Base-by-base conservation (phyloP, 2,329 filamentous ascomycete genomes). In the Tothia fuscella region DNA sequence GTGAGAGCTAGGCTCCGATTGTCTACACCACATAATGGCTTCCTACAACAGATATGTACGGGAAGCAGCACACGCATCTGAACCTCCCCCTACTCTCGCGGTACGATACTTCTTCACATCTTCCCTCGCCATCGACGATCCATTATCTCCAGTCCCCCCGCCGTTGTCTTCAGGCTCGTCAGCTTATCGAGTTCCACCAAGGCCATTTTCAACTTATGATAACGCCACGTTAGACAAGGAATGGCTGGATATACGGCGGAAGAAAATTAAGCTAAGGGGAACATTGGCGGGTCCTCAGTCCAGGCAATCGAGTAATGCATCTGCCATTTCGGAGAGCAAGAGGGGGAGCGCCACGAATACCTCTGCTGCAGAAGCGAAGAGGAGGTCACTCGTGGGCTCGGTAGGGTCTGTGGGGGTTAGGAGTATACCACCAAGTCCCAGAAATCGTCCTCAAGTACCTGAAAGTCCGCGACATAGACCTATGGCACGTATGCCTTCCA, bases 71-170 rank as follows among this genome's bases (percentile, higher is more conserved):
- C n/a, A n/a, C n/a, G n/a, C n/a, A n/a, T n/a, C n/a, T n/a, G 58
- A 62, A 41, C 49, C 55, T 2, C 56, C 60, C 22, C 50, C 59
- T 16, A 40, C 54, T 3, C 56, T 62, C 22, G 43, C 52, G 36
- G 54, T 57, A 25, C 61, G 60, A 37, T 94, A 86, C 64, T 94
- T 94, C 62, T 94, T 93, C 60, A 74, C 78, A 12, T 91, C 86
- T 9, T 67, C 78, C 10, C 72, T 89, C 38, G 80, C 86, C 22
- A 87, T 94, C 55, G 87, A 94, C 54, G 87, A 94, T 54, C 85
- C 85, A 19, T 70, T 93, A n/a, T 85, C 82, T 7, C 74, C 80
- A 59, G 70, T 62, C 54, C 76, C 58, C 56, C 73, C 55, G 52
- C 71, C 57, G 48, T 68, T 56, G 63, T 79, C 62, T 17, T 58